Base-by-base conservation (phyloP, 2,329 filamentous ascomycete species). In the Aspergillus latus region DNA sequence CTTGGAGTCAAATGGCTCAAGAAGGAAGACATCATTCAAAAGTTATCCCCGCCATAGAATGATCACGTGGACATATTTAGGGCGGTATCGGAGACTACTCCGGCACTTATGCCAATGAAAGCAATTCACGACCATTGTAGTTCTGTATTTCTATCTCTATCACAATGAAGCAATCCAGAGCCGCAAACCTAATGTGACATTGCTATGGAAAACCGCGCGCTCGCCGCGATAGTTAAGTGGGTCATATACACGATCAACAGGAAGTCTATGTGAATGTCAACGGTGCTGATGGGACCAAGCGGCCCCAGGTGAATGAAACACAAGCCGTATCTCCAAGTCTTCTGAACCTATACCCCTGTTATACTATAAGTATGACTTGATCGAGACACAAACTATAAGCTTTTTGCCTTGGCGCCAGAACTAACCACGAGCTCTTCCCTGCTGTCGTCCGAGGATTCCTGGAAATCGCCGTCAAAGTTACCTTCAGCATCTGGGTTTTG, bases 401-500 rank as follows among this genome's bases (percentile, higher is more conserved):
- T 63, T 56, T 73, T 73, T 47, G 68, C 45, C 58, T 73, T 73
- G 43, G 54, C 56, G 48, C 54, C 58, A 30, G 66, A 39, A 34
- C 60, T 58, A 11, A 57, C 21, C 40, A 57, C 26, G 11, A 57
- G 32, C 16, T 58, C 56, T 36, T 70, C 67, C 47, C 58, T 29
- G 15, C 64, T 65, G 32, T 69, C 67, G 42, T 68, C 66, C 3
- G 61, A 62, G 28, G 58, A 62, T n/a, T 70, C 68, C 8, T 64
- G 56, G 4, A 52, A 60, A 32, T 72, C 83, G 5, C 84, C 86
- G 50, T 87, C 84, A 56, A 76, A 73, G 60, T 87, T 78, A 57
- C 84, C 84, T 44, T 82, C 74, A 3, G 83, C 76, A 63, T 78
- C 76, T 52, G 87, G 80, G 56, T 87, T 78, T 63, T 88, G 80